Percentiles rank a stretch among this genome's conserved stretches.
phyloP scores from a whole-genome alignment of 2,329 filamentous ascomycete species.

The Fonsecaea multimorphosa region DNA sequence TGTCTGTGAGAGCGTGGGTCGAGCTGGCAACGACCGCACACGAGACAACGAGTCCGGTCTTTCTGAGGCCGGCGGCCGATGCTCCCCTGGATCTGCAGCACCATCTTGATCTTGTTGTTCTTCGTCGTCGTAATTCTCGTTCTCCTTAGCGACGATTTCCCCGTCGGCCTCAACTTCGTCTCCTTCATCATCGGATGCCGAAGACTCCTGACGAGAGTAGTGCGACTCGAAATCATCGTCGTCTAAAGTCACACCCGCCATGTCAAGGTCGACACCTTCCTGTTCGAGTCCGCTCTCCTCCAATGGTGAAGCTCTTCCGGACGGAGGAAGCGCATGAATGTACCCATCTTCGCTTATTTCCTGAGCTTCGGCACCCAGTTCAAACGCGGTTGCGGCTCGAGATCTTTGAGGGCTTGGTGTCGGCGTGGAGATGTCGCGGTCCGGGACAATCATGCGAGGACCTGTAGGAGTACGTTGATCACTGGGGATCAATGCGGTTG shows the following conservation, averaged over 20 bases:
- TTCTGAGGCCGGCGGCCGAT: conserved; percentile 19
- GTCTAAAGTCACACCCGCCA: conserved; percentile 40
- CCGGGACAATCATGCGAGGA: conserved; percentile 28
- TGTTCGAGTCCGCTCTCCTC: conserved; percentile 11
- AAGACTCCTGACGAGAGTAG: conserved; percentile 50
- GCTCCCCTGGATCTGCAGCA: background rate
- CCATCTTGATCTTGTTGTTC: conserved; percentile 34
- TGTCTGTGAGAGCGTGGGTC: conserved; percentile 21
- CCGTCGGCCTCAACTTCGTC: conserved; percentile 31
- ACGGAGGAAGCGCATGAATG: background rate
- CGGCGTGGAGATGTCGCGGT: conserved; percentile 26
- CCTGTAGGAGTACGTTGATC: conserved; percentile 35
- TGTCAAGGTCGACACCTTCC: conserved; percentile 24
- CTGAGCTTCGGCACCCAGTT: conserved; percentile 25
- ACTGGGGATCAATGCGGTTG: conserved; percentile 27
- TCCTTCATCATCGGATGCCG: conserved; percentile 42
- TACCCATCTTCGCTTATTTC: conserved; percentile 23
- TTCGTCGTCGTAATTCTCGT: conserved; percentile 15
- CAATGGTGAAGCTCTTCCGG: background rate
- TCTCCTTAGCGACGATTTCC: background rate
- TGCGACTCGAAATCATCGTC: conserved; percentile 55
- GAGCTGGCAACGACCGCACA: conserved; percentile 30
- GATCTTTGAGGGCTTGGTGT: conserved; percentile 20
- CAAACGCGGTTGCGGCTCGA: conserved; percentile 28
- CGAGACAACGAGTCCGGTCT: conserved; percentile 27